Base-by-base conservation (phyloP, 2,329 filamentous ascomycete genomes). In the Nothopassalora personata region DNA sequence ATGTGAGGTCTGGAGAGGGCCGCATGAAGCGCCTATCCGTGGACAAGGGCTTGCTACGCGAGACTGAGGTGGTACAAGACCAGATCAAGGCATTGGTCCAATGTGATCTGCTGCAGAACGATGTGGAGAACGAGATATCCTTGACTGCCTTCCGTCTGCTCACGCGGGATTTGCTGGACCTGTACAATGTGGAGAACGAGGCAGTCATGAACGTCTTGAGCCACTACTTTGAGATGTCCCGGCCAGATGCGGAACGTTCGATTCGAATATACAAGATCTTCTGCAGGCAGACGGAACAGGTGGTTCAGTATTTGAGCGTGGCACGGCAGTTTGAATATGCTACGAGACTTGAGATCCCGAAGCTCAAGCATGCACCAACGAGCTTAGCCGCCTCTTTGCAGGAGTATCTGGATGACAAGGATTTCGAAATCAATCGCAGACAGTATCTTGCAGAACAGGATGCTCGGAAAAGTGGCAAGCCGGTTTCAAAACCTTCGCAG, bases 201-300 rank as follows among this genome's bases (percentile, higher is more conserved):
- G 94, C 90, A 52, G 90, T 96, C 71, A 99, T 99, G 76, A 97
- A 96, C 74, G 91, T 99, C 60, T 79, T 99, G 58, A 91, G 93
- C 68, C 90, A 95, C 75, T 99, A 97, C 75, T 99, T 99, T 69
- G 94, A 99, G 77, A 93, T 99, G 88, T 97, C 94, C 53, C 90
- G 90, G 70, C 83, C 90, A 28, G 94, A 99, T 75, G 95, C 94
- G 60, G 91, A 97, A 73, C 85, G 92, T 63, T 91, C 94, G 58
- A 85, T 99, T 76, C 83, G 86, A 61, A 93, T 99, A 62, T 99
- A 99, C 76, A 90, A 92, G 71, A 88, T 83, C 15, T 99, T 99
- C 70, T 91, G 91, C 15, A 88, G 85, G 68, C 92, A 96, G 74
- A 99, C 94, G 6, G 92, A 97, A 67, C 85, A 87, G 64, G 93